A percentile compares a stretch with the other conserved stretches of the same genome.
Conservation (phyloP, 331 rosid species). For the Erythrophleum ivorense region DNA sequence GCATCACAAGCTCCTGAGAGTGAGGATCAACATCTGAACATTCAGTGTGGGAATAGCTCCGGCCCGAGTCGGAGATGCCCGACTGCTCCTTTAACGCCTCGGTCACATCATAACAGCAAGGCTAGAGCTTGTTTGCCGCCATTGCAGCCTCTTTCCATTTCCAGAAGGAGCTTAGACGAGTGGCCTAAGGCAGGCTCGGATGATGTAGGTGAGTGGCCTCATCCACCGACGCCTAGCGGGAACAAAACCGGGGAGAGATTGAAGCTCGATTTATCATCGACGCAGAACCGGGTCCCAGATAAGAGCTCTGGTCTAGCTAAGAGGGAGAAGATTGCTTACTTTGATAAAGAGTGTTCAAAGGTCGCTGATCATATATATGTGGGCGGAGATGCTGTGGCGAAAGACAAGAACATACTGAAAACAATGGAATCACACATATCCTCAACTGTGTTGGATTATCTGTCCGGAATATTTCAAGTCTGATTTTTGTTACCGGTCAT, state of each 20-base stretch:
- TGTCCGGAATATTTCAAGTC: constrained; percentile 90
- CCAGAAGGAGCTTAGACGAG: constrained; percentile 90
- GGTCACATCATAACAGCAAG: constrained; percentile 87
- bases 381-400: constrained; percentile 97
- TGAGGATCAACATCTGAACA: too few species aligned
- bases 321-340: constrained; percentile 95
- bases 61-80: too few species aligned
- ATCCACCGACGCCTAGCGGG: constrained; percentile 87
- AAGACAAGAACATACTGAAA: constrained; percentile 79
- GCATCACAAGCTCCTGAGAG: too few species aligned
- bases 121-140: constrained; percentile 86
- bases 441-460: constrained; percentile 91
- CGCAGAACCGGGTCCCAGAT: constrained; percentile 76
- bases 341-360: too few species aligned
- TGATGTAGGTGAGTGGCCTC: constrained; percentile 95
- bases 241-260: constrained; percentile 79
- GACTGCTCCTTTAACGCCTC: constrained; percentile 78
- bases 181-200: constrained; percentile 96
- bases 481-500: constrained; percentile 87
- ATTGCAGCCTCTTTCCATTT: constrained; percentile 84
- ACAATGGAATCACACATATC: constrained; percentile 82
- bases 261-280: constrained; percentile 90
- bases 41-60: too few species aligned
- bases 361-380: constrained; percentile 90
- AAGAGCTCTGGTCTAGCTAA: constrained; percentile 82